A percentile compares a stretch with the other conserved stretches of the same genome.
These are phyloP conservation scores for Marchantia paleacea DNA, from an alignment of 225 moss, liverwort and hornwort species.

Conservation along the genomic window DNA sequence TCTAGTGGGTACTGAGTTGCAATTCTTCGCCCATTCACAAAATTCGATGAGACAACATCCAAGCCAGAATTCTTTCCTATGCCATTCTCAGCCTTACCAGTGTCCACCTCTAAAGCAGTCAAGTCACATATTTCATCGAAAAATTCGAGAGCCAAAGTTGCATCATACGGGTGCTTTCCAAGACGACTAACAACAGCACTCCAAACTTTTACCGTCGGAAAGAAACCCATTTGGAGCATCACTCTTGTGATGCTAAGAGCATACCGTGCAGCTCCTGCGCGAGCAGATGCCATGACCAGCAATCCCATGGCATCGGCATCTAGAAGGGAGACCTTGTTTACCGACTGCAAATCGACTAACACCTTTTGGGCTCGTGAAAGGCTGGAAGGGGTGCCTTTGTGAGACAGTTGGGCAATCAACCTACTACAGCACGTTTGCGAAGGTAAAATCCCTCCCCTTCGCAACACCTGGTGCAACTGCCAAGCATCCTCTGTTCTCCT, in stretches of 20 bases:
- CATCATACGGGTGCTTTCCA: constrained; percentile 66
- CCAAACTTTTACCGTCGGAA: constrained; percentile 89
- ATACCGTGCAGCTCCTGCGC: constrained; percentile 79
- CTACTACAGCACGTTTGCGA: constrained; percentile 77
- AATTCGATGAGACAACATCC: background rate
- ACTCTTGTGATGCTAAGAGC: constrained; percentile 59
- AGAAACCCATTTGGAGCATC: constrained; percentile 58
- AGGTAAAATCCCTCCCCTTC: constrained; percentile 48
- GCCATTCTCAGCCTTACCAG: background rate
- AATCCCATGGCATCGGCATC: constrained; percentile 80
- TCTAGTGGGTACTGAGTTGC: background rate
- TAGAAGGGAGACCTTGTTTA: constrained; percentile 42
- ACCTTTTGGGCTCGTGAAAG: constrained; percentile 78
- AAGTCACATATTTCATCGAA: constrained; percentile 65
- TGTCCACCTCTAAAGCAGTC: constrained; percentile 13
- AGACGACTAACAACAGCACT: constrained; percentile 86
- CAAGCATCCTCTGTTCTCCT: constrained; percentile 89
- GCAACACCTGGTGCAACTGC: constrained; percentile 58
- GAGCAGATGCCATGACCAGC: constrained; percentile 76
- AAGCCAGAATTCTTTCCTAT: background rate
- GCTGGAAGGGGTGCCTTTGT: constrained; percentile 67
- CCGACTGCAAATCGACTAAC: constrained; percentile 49
- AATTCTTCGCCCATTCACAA: background rate
- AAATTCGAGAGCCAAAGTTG: constrained; percentile 62
- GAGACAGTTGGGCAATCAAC: constrained; percentile 83